Conservation (phyloP, 805 yeast genomes). For the Isabelozyma rhagii region DNA sequence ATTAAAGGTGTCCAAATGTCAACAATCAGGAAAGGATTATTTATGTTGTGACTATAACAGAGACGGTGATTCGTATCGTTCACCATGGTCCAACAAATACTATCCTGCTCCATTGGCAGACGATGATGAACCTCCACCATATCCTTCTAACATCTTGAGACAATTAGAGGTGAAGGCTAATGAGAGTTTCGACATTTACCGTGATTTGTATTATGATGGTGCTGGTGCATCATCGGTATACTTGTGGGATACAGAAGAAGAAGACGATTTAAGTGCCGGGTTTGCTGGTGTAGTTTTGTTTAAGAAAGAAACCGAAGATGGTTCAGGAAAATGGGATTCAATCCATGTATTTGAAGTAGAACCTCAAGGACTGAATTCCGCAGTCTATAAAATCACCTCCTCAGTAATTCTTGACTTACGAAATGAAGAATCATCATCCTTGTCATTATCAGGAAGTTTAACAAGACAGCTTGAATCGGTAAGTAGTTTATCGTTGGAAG, state of each 20-base stretch:
- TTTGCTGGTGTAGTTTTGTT: conserved; percentile 91
- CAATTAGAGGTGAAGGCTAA: conserved; percentile 78
- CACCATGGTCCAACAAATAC: conserved; percentile 86
- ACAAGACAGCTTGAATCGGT: conserved; percentile 76
- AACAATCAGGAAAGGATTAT: conserved; percentile 58
- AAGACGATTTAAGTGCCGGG: conserved; percentile 40
- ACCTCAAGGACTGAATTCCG: conserved; percentile 34
- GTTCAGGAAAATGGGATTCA: conserved; percentile 78
- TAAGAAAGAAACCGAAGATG: conserved; percentile 60
- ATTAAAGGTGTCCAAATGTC: conserved; percentile 50
- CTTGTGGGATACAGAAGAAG: conserved; percentile 72
- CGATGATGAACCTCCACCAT: conserved; percentile 69
- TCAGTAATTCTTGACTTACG: conserved; percentile 78
- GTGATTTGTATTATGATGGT: conserved; percentile 94
- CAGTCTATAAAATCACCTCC: conserved; percentile 72
- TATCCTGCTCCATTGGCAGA: conserved; percentile 38
- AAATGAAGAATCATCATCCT: conserved; percentile 12
- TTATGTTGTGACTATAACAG: conserved; percentile 92
- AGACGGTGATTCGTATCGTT: conserved; percentile 87
- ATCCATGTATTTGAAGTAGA: conserved; percentile 86
- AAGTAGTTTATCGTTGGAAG: conserved; percentile 35
- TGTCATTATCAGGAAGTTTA: conserved; percentile 72
- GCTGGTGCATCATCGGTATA: conserved; percentile 81
- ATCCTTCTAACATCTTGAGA: conserved; percentile 65
- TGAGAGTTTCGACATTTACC: conserved; percentile 86